Evolutionary conservation across 768 basidiomycete genomes (phyloP), one percentile per base, ranked within the genome.

Genomic region (Crepidotus variabilis): DNA sequence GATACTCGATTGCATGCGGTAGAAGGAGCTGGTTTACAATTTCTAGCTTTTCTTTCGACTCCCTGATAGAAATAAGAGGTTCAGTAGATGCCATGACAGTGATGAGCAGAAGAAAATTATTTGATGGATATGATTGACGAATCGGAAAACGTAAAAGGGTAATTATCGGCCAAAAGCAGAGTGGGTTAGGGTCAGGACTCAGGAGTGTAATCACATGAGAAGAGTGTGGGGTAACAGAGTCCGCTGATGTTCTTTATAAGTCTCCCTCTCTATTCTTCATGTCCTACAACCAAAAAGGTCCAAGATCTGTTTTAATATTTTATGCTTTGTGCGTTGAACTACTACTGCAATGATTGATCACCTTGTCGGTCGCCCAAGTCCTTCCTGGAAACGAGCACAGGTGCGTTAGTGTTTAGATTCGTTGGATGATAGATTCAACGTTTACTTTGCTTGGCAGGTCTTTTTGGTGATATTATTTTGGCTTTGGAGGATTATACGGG

Each of bases 401-500:
- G 92, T 88, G 52, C 20, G 75, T 64, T 22, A 20, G 20, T 14
- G 32, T 45, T 39, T 10, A 36, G 47, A 28, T 51, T 34, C 32
- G 34, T 50, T 14, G 46, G 32, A 16, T 45, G 22, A n/a, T 28
- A 51, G 34, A 47, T 56, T 51, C 45, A 22, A 57, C 22, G 20
- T 20, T 48, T 18, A 53, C 55, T 57, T 34, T 35, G 24, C 8
- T 23, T 34, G 21, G 28, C 21, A 98, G 87, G 92, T 97, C 52
- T 86, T 95, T 65, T 78, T 97, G 49, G 91, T 97, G 62, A 82
- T 97, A 60, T 65, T 92, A 70, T 97, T 98, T 73, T 98, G 95
- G 94, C 63, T 89, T 54, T 94, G 87, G 84, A 76, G 90, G 21
- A 85, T 98, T 55, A 65, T 81, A 16, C 75, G 80, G 7, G 90